A percentile compares a stretch with the other conserved stretches of the same genome.
phyloP scores from a whole-genome alignment of 148 eudicot genomes.

The Nepenthes mirabilis region DNA sequence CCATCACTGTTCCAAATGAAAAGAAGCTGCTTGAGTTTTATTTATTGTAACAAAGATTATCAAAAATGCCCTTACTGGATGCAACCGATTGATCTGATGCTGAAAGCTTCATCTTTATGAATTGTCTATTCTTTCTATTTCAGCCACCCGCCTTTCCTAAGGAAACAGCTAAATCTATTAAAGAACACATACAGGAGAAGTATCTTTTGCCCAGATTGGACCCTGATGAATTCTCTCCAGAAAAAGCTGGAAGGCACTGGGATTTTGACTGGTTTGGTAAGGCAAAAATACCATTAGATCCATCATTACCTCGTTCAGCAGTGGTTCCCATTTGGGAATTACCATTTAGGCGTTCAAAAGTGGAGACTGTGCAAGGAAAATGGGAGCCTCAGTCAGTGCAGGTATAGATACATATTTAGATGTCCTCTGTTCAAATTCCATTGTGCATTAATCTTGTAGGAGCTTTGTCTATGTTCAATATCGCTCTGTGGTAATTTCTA shows the following conservation, averaged over 20 bases:
- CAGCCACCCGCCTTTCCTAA: conserved; percentile 94
- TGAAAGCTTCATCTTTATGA: no score
- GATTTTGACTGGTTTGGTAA: conserved; percentile 92
- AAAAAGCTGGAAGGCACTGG: conserved; percentile 83
- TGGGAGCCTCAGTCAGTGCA: conserved; percentile 86
- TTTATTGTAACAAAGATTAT: no score
- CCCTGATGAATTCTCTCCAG: conserved; percentile 72
- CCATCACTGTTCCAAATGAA: no score
- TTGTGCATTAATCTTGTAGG: not conserved
- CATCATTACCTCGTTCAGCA: conserved; percentile 66
- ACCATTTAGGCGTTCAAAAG: conserved; percentile 67
- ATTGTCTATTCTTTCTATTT: conserved; percentile 4
- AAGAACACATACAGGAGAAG: conserved; percentile 59
- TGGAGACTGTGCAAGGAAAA: conserved; percentile 16
- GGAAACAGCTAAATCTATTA: conserved; percentile 72
- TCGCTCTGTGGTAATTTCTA: no score
- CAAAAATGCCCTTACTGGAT: no score
- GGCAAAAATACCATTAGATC: conserved; percentile 60
- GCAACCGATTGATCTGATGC: no score
- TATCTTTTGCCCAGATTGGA: conserved; percentile 78
- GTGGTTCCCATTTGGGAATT: conserved; percentile 83
- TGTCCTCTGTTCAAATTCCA: not conserved
- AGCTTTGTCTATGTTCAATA: not conserved
- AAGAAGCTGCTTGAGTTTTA: no score
- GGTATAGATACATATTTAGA: conserved; percentile 26